Conservation (phyloP, 1,284 basidiomycete genomes). For the Flammula alnicola region DNA sequence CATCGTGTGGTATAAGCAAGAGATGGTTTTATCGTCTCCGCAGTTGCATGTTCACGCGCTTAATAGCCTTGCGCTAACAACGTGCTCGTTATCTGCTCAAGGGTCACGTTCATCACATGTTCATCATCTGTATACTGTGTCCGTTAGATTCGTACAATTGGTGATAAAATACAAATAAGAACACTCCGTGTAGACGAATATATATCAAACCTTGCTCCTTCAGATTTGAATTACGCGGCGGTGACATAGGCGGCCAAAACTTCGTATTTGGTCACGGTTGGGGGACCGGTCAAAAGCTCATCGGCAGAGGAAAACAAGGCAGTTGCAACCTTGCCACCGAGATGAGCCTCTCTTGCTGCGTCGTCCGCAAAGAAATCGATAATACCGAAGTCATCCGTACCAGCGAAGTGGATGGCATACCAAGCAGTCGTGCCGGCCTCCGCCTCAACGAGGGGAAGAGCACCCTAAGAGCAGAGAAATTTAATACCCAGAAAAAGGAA, state of each 20-base stretch:
- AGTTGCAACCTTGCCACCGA: slow-evolving; percentile 41
- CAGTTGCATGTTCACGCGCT: not conserved
- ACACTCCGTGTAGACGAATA: not conserved
- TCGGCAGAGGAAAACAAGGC: slow-evolving; percentile 41
- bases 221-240: not conserved
- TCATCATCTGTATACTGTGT: not conserved
- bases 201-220: not conserved
- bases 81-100: slow-evolving; percentile 6
- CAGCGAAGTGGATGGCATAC: slow-evolving; percentile 45
- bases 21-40: slow-evolving; percentile 3
- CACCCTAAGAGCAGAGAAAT: slow-evolving; percentile 28
- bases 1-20: slow-evolving; percentile 10
- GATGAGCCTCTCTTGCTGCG: slow-evolving; percentile 38
- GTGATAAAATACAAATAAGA: slow-evolving; percentile 1
- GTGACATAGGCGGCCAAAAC: slow-evolving; percentile 34
- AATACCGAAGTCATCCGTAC: slow-evolving; percentile 43
- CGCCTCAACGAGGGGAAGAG: slow-evolving; percentile 39
- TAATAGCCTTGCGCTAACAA: slow-evolving; percentile 13
- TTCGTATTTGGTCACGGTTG: slow-evolving; percentile 38
- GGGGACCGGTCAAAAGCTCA: slow-evolving; percentile 35
- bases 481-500: not conserved
- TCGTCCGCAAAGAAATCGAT: slow-evolving; percentile 44
- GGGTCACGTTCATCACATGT: slow-evolving; percentile 2
- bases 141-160: not conserved
- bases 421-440: slow-evolving; percentile 42